Evolutionary conservation across 306 rosid genomes (phyloP).

Genomic region (Cajanus cajan): DNA sequence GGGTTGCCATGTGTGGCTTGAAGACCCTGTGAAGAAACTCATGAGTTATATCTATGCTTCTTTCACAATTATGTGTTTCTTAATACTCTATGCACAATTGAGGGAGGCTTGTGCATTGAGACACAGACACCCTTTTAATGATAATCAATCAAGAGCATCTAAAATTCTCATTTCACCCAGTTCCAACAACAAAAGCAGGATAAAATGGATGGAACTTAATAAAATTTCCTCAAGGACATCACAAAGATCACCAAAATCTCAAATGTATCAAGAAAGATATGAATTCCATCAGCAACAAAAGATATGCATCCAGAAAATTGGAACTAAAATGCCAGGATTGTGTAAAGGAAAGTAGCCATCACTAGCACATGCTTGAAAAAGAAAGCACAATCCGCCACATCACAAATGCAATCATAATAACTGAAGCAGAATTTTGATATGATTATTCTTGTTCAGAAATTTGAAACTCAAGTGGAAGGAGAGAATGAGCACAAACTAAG

Average conservation of each 20-base stretch:
- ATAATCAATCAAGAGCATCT: too few relatives aligned
- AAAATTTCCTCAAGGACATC: not conserved
- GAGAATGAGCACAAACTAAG: conserved; percentile 28
- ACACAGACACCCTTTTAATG: not conserved
- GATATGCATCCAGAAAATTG: conserved; percentile 2
- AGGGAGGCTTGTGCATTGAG: not conserved
- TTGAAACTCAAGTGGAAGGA: conserved; percentile 21
- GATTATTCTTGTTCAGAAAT: not conserved
- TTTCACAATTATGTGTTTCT: conserved; percentile 19
- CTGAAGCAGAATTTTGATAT: not conserved
- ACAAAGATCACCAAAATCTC: not conserved
- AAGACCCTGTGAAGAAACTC: conserved; percentile 66
- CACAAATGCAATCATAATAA: conserved; percentile 14
- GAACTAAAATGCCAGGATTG: not conserved
- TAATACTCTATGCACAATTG: not conserved
- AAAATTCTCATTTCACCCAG: too few relatives aligned
- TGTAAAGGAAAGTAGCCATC: not conserved
- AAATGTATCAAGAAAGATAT: not conserved
- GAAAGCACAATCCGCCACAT: not conserved
- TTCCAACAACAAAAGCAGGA: not conserved
- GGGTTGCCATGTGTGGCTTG: conserved; percentile 63
- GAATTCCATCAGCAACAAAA: not conserved
- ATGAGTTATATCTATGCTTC: conserved; percentile 18
- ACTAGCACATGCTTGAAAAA: not conserved
- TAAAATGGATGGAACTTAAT: not conserved